Conservation (phyloP, 1,139 yeast genomes). For the Blastobotrys serpentis region DNA sequence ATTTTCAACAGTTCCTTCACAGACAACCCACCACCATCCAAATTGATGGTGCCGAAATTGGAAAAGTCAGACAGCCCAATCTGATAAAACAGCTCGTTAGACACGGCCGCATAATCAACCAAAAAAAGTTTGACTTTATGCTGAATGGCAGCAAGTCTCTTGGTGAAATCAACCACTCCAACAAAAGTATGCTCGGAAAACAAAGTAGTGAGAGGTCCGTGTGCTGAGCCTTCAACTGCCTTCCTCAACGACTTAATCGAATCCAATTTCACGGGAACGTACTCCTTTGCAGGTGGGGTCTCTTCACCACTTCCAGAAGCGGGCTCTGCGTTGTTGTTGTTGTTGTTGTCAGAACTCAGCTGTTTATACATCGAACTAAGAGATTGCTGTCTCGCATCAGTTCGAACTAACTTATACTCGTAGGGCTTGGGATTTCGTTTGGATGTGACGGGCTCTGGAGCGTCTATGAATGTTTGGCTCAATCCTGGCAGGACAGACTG, state of each 20-base stretch:
- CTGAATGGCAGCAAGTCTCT: constrained; percentile 78
- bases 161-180: constrained; percentile 73
- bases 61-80: constrained; percentile 73
- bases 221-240: constrained; percentile 49
- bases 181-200: constrained; percentile 72
- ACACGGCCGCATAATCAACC: constrained; percentile 74
- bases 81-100: constrained; percentile 73
- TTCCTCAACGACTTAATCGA: constrained; percentile 52
- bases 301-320: no score
- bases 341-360: neutral
- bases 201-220: constrained; percentile 59
- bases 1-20: constrained; percentile 20
- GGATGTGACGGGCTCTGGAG: neutral
- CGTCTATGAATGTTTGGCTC: constrained; percentile 7
- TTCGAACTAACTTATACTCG: constrained; percentile 48
- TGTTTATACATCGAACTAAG: neutral
- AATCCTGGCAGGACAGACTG: constrained; percentile 50
- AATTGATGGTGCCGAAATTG: constrained; percentile 67
- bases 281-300: no score
- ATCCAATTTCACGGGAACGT: constrained; percentile 23
- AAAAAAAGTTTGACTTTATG: constrained; percentile 72
- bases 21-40: constrained; percentile 34
- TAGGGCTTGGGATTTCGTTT: constrained; percentile 26
- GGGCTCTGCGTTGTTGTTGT: neutral
- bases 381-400: constrained; percentile 56